Conservation (phyloP, 805 yeast genomes). For the Lachancea sp. region DNA sequence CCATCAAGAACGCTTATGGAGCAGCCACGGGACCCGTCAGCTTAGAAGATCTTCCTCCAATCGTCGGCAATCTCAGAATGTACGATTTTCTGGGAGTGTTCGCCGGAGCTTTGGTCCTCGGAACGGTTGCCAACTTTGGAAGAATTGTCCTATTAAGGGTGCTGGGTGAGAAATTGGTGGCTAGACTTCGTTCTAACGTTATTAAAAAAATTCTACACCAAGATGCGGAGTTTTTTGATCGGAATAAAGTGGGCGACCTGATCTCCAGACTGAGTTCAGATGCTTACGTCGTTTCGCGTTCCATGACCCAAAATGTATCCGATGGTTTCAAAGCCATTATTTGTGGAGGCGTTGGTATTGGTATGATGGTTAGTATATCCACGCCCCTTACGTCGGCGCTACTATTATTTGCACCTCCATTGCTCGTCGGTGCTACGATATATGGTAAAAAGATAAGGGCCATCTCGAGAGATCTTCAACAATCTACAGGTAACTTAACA, state of each 20-base stretch:
- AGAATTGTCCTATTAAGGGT: conserved; percentile 47
- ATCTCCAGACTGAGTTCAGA: conserved; percentile 87
- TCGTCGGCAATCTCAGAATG: conserved; percentile 50
- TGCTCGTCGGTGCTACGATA: conserved; percentile 66
- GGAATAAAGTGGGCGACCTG: conserved; percentile 90
- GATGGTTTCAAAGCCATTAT: conserved; percentile 84
- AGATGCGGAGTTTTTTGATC: conserved; percentile 89
- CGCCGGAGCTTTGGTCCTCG: conserved; percentile 52
- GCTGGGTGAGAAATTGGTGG: conserved; percentile 82
- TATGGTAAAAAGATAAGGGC: conserved; percentile 78
- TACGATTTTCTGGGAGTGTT: conserved; percentile 54
- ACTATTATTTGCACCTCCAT: conserved; percentile 74
- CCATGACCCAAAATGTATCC: conserved; percentile 83
- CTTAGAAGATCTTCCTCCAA: conserved; percentile 30
- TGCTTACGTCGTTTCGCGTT: conserved; percentile 80
- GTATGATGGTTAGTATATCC: conserved; percentile 86
- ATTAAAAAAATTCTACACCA: conserved; percentile 75
- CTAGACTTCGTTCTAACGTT: conserved; percentile 70
- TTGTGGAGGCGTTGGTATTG: conserved; percentile 76
- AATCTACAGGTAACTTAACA: conserved; percentile 78
- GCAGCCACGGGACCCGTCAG: conserved; percentile 22
- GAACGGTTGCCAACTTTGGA: conserved; percentile 67
- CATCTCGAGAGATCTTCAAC: conserved; percentile 74
- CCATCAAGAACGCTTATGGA: conserved; percentile 34
- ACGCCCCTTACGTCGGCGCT: conserved; percentile 75